Evolutionary conservation across 176 grass and related monocot species (phyloP), one percentile per base, ranked within the genome.

Genomic region (Paspalum vaginatum): DNA sequence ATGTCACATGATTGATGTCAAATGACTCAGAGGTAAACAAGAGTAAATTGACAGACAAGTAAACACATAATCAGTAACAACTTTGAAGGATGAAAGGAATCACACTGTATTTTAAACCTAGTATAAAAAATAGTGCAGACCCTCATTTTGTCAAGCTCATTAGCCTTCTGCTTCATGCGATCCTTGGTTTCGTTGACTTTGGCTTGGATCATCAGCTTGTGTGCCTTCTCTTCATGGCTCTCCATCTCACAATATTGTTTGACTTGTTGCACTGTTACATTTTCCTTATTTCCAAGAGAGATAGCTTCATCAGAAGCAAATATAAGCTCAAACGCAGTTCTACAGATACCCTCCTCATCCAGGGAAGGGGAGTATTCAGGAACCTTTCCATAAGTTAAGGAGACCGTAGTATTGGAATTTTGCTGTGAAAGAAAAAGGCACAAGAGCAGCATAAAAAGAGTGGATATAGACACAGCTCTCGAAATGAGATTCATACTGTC

Each of bases 181-280:
- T 91, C 94, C 74, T 82, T 97, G 10, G 94, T 93, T 48, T 97
- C 94, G 49, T 93, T 93, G 61, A 97, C 91, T 82, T 97, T 97
- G 58, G 64, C 85, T 78, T 93, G 94, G 88, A 89, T 89, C 80
- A 91, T 85, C 83, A 91, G 44, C 67, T 97, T 93, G 65, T 97
- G 94, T 2, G 89, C 76, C 84, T 87, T 91, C 73, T 97, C 88
- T 76, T 97, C 88, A 56, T 87, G 88, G 68, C 91, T 97, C 86
- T 93, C 88, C 94, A 97, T 97, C 78, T 97, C 86, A 79, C 94
- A 97, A 66, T 93, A 97, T 77, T 97, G 91, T 82, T 93, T 97
- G 39, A 97, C 94, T 87, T 97, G 94, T 42, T 89, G 77, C 57
- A 91, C 76, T 15, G 94, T 97, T 63, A 97, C 80, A 80, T 91